A percentile compares a stretch with the other conserved stretches of the same genome.
Conservation (phyloP, 2,329 filamentous ascomycete genomes). For the Apiospora koreana region DNA sequence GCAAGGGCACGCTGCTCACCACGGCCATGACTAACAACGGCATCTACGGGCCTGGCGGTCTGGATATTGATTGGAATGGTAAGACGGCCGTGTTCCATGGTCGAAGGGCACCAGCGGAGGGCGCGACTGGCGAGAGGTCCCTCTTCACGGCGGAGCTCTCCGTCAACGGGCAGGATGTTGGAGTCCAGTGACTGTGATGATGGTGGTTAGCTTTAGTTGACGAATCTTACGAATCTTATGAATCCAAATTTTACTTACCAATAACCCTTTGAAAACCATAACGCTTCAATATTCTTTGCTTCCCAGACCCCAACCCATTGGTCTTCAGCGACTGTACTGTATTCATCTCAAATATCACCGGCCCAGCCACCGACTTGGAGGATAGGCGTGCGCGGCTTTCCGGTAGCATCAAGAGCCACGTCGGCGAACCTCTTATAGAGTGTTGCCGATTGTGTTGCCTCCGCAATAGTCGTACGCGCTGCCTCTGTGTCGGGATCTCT, state of each 20-base stretch:
- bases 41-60: constrained; percentile 30
- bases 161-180: constrained; percentile 21
- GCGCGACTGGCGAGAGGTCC: constrained; percentile 20
- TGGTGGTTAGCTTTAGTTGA: background rate
- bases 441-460: too few relatives aligned
- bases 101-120: constrained; percentile 22
- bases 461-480: too few relatives aligned
- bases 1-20: constrained; percentile 31
- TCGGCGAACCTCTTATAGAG: too few relatives aligned
- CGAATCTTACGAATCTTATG: background rate
- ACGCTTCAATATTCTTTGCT: too few relatives aligned
- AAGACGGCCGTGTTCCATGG: constrained; percentile 30
- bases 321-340: too few relatives aligned
- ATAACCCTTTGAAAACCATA: too few relatives aligned
- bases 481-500: too few relatives aligned
- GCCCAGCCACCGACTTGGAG: too few relatives aligned
- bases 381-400: too few relatives aligned
- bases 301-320: too few relatives aligned
- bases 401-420: too few relatives aligned
- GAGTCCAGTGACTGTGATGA: background rate
- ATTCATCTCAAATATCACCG: too few relatives aligned
- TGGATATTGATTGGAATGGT: constrained; percentile 34
- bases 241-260: background rate
- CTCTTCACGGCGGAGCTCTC: constrained; percentile 28
- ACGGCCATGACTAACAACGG: constrained; percentile 28